These are phyloP conservation scores for Zhuliangozyma blackwelliae DNA, from an alignment of 1,139 yeast genomes.

Conservation along the genomic window DNA sequence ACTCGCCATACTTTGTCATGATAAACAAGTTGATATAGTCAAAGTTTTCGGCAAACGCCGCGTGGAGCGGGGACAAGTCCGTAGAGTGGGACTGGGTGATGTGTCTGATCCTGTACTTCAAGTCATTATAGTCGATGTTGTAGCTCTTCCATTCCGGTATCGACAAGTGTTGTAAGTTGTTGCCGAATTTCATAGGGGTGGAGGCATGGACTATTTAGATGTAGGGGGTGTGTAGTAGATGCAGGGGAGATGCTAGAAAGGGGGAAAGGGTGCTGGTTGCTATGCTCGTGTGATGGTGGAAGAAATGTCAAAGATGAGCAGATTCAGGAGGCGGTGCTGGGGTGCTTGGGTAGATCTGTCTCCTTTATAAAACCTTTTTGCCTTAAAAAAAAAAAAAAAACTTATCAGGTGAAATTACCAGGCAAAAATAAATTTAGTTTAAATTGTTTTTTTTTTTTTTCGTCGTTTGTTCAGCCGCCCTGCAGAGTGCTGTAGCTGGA, in stretches of 20 bases:
- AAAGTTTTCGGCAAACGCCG: slow-evolving; percentile 43
- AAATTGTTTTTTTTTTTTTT: too few relatives aligned
- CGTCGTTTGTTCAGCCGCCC: too few relatives aligned
- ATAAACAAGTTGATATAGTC: slow-evolving; percentile 58
- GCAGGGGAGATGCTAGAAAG: background rate
- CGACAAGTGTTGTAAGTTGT: slow-evolving; percentile 66
- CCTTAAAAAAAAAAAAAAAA: too few relatives aligned
- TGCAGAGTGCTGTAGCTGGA: too few relatives aligned
- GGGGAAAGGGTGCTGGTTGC: background rate
- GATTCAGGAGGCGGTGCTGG: too few relatives aligned
- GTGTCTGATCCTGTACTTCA: slow-evolving; percentile 57
- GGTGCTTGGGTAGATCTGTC: too few relatives aligned
- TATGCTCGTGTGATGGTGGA: too few relatives aligned
- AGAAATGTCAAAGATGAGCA: too few relatives aligned
- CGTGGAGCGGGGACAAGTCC: slow-evolving; percentile 20
- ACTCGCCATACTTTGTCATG: slow-evolving; percentile 62
- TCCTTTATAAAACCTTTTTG: too few relatives aligned
- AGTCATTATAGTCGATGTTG: slow-evolving; percentile 76
- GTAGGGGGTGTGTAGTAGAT: background rate
- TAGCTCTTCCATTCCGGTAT: slow-evolving; percentile 86
- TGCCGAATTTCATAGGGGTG: slow-evolving; percentile 77
- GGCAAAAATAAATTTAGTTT: too few relatives aligned
- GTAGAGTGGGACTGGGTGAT: slow-evolving; percentile 11
- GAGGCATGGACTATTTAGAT: background rate
- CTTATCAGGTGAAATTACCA: too few relatives aligned